Percentiles rank a stretch among this genome's conserved stretches.
Conservation (phyloP, 2,329 filamentous ascomycete genomes). For the Pseudonectria foliicola region DNA sequence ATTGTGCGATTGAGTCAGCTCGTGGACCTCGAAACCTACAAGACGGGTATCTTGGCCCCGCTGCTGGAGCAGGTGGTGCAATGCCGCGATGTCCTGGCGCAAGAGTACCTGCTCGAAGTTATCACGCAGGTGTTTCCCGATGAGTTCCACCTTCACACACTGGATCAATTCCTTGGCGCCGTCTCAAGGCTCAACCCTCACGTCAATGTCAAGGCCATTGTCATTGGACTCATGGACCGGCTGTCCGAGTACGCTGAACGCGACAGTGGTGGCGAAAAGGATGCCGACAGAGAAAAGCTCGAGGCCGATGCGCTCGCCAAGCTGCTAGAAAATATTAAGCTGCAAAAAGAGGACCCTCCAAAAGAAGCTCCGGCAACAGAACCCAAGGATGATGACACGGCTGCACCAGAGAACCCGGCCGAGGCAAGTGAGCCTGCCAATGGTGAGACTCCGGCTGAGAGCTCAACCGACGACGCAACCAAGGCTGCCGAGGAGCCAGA, state of each 20-base stretch:
- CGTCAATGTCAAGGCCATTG: constrained; percentile 96
- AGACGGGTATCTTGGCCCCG: constrained; percentile 79
- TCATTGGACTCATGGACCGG: constrained; percentile 96
- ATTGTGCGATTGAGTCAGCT: constrained; percentile 90
- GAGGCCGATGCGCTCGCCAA: constrained; percentile 79
- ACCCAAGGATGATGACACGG: constrained; percentile 25
- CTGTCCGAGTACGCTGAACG: constrained; percentile 90
- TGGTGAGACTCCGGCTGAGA: constrained; percentile 8
- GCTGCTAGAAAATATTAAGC: constrained; percentile 68
- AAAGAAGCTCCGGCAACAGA: constrained; percentile 7
- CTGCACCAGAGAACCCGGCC: constrained; percentile 16
- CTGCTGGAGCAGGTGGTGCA: constrained; percentile 95
- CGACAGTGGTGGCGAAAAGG: constrained; percentile 65
- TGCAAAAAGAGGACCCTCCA: constrained; percentile 49
- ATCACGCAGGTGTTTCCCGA: constrained; percentile 99
- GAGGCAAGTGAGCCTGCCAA: constrained; percentile 15
- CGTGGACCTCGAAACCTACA: constrained; percentile 92
- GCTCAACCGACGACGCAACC: constrained; percentile 25
- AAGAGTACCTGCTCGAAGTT: constrained; percentile 95
- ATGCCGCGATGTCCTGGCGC: constrained; percentile 90
- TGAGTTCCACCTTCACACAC: constrained; percentile 93
- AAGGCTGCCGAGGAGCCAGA: constrained; percentile 25
- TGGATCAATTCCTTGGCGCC: constrained; percentile 90
- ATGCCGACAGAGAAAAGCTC: constrained; percentile 64
- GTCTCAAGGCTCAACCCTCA: constrained; percentile 91